Base-by-base conservation (phyloP, 192 early-diverging fungal species). In the Gigaspora rosea region DNA sequence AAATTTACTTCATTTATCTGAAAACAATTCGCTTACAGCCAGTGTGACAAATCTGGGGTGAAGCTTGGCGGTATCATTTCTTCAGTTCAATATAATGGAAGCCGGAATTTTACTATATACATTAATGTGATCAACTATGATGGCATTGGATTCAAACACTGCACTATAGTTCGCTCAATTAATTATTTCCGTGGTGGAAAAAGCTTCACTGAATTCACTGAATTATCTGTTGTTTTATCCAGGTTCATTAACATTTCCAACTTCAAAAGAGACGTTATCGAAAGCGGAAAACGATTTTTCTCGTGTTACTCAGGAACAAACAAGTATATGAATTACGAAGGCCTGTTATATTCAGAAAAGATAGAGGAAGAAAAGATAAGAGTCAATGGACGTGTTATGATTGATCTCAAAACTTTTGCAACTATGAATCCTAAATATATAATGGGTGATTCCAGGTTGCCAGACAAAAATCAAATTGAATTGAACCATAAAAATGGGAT, bases 121-220 rank as follows among this genome's bases (percentile, higher is more conserved):
- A 62, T 62, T 62, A 62, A 62, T n/a, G 3, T 62, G 5, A 32
- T 62, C 8, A 20, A 62, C n/a, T 62, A 32, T 62, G 61, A 62
- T 8, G 11, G 61, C 12, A 13, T 13, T 0, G 61, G 61, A 62
- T 62, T 62, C 11, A 62, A 62, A 10, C 8, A 32, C 12, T 62
- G 61, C n/a, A 15, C 12, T 62, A 15, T 62, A 62, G 0, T 2
- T 2, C 61, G 61, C 11, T 13, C 8, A 32, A 62, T 62, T 9
- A 8, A 35, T 27, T 33, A 32, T 3, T 62, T 33, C n/a, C 1
- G 15, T 27, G 61, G 61, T 2, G 61, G 11, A 32, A 33, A 15
- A 4, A 32, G 61, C 11, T 62, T 62, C 22, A 27, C 61, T 62
- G 61, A 62, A 33, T 62, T 62, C 22, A 27, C 61, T 62, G 61